These are phyloP conservation scores for Paecilomyces variotii DNA, from an alignment of 2,329 filamentous ascomycete genomes.

Conservation along the genomic window DNA sequence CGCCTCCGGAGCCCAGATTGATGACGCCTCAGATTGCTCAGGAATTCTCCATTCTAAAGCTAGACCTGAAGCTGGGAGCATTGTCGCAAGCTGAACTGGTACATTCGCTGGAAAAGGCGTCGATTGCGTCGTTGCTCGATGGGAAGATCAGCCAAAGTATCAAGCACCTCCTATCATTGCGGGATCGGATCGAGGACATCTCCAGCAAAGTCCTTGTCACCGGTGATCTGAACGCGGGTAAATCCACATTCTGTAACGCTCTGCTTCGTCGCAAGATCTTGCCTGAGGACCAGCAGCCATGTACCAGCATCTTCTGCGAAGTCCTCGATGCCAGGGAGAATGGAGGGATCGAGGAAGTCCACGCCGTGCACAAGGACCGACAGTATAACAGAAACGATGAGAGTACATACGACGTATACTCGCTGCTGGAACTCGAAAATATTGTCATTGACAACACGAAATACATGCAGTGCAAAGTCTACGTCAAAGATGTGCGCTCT, in stretches of 20 bases:
- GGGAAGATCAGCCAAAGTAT: conserved; percentile 92
- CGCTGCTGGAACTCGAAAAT: conserved; percentile 69
- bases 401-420: conserved; percentile 83
- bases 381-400: conserved; percentile 85
- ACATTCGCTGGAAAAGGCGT: conserved; percentile 86
- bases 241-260: conserved; percentile 99
- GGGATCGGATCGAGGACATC: conserved; percentile 93
- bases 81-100: conserved; percentile 84
- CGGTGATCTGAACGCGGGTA: conserved; percentile 92
- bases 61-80: conserved; percentile 84
- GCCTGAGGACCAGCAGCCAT: conserved; percentile 95
- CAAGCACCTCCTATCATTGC: conserved; percentile 75
- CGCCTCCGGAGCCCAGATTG: conserved; percentile 64
- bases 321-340: conserved; percentile 91
- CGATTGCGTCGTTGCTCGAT: conserved; percentile 82
- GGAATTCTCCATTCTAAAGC: conserved; percentile 89
- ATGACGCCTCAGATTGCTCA: conserved; percentile 89
- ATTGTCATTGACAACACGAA: conserved; percentile 82
- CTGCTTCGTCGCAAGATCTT: conserved; percentile 83
- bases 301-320: conserved; percentile 97
- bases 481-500: conserved; percentile 79
- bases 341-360: conserved; percentile 83
- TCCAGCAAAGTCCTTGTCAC: conserved; percentile 95
- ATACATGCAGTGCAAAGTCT: conserved; percentile 94
- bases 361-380: conserved; percentile 77